These are phyloP conservation scores for Cryphonectria carpinicola DNA, from an alignment of 2,329 filamentous ascomycete species.

Conservation along the genomic window DNA sequence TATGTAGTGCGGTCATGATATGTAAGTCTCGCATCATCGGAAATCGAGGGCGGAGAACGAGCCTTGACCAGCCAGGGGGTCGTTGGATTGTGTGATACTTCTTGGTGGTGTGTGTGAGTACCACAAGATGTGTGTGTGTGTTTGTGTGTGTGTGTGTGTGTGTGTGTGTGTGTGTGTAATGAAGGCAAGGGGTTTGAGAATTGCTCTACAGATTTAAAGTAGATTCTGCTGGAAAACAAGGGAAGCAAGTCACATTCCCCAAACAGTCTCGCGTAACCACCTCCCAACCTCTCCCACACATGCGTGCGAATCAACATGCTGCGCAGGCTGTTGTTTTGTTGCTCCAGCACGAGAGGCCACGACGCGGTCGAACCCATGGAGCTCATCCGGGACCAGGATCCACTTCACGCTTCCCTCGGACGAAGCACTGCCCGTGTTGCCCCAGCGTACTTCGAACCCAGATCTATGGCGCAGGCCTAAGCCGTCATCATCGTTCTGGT, in stretches of 20 bases:
- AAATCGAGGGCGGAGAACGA: neutral
- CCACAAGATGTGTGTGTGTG: neutral
- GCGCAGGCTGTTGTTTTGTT: conserved; percentile 18
- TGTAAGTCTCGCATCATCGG: neutral
- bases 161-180: neutral
- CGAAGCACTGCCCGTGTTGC: conserved; percentile 9
- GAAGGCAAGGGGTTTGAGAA: neutral
- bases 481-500: conserved; percentile 28
- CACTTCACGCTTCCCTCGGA: conserved; percentile 33
- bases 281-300: conserved; percentile 19
- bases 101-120: neutral
- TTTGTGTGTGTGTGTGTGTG: neutral
- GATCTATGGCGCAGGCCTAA: conserved; percentile 33
- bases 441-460: conserved; percentile 32
- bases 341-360: conserved; percentile 3
- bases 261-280: conserved; percentile 22
- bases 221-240: neutral
- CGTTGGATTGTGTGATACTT: neutral
- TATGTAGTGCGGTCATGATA: conserved; percentile 5
- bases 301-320: conserved; percentile 34
- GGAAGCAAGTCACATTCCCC: conserved; percentile 13
- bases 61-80: neutral
- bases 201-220: too few relatives aligned
- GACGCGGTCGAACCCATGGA: conserved; percentile 39
- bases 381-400: conserved; percentile 39